Base-by-base conservation (phyloP, 106 monocot genomes). In the Acorus calamus region DNA sequence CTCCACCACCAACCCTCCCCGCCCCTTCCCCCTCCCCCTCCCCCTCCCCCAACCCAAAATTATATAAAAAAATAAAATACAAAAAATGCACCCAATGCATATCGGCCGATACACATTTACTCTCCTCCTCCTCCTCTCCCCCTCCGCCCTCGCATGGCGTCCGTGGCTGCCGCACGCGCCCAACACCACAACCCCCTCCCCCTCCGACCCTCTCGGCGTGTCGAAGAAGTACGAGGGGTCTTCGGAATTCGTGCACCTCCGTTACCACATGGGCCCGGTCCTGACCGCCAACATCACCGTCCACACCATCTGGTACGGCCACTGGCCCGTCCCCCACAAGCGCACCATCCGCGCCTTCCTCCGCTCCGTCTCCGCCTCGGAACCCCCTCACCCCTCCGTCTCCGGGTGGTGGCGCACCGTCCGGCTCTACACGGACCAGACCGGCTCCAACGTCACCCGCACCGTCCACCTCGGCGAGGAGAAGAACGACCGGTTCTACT, bases 221-320 rank as follows among this genome's bases (percentile, higher is more conserved):
- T 87, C 87, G 2, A 85, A 88, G 77, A 91, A 81, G 73, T 98
- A 72, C 80, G 96, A 98, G 69, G 96, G 96, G 2, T 98, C 96
- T 47, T 98, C 96, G 65, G 80, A 82, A 52, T 81, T 98, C 72
- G 96, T 98, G 41, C 79, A 88, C 59, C 87, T 98, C 50, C 80
- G 70, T 42, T 98, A 98, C 87, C 96, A 98, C 85, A 98, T 98
- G 96, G 96, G 96, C 66, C 96, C 94, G 46, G 94, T 96, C 9
- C 84, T 96, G 64, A 80, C 94, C 47, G 77, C 90, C 76, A 82
- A 84, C 80, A 72, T 90, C 80, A 91, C 90, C 69, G 77, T 96
- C 67, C 87, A 96, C 74, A 73, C 81, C 49, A 90, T 96, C 78
- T 96, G 94, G 94, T 96, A 96, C 78, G 94, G 94, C 44, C 13